Percentiles rank a stretch among this genome's conserved stretches.
Evolutionary conservation across 2,329 filamentous ascomycete genomes (phyloP).

Genomic region (Exophiala sideris): DNA sequence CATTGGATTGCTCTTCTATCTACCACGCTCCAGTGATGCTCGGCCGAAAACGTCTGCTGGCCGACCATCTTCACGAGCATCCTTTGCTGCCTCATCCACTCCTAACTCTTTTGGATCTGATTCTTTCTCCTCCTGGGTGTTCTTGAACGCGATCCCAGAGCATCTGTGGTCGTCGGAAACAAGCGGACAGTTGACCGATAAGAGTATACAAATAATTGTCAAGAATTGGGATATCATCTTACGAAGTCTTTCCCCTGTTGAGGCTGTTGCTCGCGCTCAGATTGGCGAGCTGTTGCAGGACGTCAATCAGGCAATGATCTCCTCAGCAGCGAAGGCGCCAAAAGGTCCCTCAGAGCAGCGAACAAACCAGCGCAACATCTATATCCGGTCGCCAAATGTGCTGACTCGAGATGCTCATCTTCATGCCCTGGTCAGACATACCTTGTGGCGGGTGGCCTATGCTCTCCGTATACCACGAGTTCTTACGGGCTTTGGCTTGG

Average conservation of each 20-base stretch:
- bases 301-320: constrained; percentile 39
- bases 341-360: constrained; percentile 48
- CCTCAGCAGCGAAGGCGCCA: constrained; percentile 38
- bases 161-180: constrained; percentile 19
- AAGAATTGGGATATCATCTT: constrained; percentile 60
- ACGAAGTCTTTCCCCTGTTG: constrained; percentile 53
- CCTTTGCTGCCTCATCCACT: constrained; percentile 15
- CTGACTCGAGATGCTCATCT: constrained; percentile 40
- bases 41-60: constrained; percentile 14
- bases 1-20: constrained; percentile 55
- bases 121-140: constrained; percentile 27
- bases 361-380: constrained; percentile 47
- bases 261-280: constrained; percentile 51
- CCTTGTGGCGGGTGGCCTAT: constrained; percentile 50
- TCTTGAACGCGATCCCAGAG: constrained; percentile 29
- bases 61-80: constrained; percentile 20
- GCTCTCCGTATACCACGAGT: constrained; percentile 57
- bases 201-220: constrained; percentile 54
- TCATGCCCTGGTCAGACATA: constrained; percentile 47
- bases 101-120: constrained; percentile 28
- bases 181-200: constrained; percentile 36
- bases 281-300: constrained; percentile 51
- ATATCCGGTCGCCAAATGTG: constrained; percentile 47
- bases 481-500: constrained; percentile 52
- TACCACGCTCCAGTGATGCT: constrained; percentile 41